A percentile compares a stretch with the other conserved stretches of the same genome.
Conservation (phyloP, 257 asterid species). For the Cynanchum wilfordii region DNA sequence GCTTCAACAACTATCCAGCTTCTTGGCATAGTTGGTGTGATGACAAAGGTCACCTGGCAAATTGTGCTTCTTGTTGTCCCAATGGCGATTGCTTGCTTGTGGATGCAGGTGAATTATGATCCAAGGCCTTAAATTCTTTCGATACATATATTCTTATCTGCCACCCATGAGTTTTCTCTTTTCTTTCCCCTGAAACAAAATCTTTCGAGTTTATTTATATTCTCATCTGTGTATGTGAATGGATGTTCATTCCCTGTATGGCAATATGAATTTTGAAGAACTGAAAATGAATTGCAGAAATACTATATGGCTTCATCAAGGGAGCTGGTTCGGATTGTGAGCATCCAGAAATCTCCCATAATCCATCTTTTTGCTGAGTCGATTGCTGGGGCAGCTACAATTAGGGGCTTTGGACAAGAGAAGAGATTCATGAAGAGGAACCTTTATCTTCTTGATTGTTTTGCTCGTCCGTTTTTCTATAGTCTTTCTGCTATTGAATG, state of each 20-base stretch:
- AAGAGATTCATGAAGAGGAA: constrained; percentile 98
- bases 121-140: constrained; percentile 2
- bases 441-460: constrained; percentile 94
- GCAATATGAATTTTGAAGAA: constrained; percentile 2
- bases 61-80: constrained; percentile 89
- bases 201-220: neutral
- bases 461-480: constrained; percentile 97
- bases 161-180: neutral
- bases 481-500: constrained; percentile 98
- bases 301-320: constrained; percentile 99
- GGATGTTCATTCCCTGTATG: neutral
- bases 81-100: constrained; percentile 96
- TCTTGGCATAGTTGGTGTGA: constrained; percentile 90
- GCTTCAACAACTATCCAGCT: constrained; percentile 99
- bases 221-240: neutral
- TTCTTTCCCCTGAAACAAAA: neutral
- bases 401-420: constrained; percentile 98
- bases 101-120: constrained; percentile 82
- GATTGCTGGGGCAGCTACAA: constrained; percentile 95
- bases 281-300: constrained; percentile 53
- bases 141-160: neutral
- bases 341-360: constrained; percentile 97
- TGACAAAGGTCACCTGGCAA: constrained; percentile 98
- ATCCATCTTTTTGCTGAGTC: constrained; percentile 95
- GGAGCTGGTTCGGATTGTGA: constrained; percentile 93